Evolutionary conservation across 805 yeast species (phyloP).

Genomic region (Kazachstania africana): DNA sequence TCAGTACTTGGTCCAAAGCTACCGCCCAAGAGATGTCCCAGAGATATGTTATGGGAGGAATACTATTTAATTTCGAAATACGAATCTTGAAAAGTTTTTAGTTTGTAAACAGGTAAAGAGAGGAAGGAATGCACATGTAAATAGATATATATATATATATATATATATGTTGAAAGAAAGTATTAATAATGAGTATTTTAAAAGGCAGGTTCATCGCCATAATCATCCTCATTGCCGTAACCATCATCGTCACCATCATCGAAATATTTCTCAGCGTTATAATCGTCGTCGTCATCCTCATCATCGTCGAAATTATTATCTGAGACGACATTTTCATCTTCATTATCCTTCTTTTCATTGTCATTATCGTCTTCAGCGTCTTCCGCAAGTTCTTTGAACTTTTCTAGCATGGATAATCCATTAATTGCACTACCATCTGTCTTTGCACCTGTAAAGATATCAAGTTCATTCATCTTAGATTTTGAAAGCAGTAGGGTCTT

Average conservation of each 20-base stretch:
- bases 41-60: conserved; percentile 16
- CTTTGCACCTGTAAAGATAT: conserved; percentile 17
- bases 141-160: too few species aligned
- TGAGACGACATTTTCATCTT: conserved; percentile 22
- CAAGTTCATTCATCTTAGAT: conserved; percentile 17
- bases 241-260: conserved; percentile 34
- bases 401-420: conserved; percentile 34
- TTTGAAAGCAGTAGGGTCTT: conserved; percentile 35
- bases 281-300: conserved; percentile 47
- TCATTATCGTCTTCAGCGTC: conserved; percentile 34
- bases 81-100: too few species aligned
- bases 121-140: too few species aligned
- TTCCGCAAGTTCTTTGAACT: conserved; percentile 38
- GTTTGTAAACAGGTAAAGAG: too few species aligned
- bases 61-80: conserved; percentile 10
- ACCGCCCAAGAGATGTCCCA: conserved; percentile 15
- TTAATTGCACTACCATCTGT: conserved; percentile 19
- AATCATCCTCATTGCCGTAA: conserved; percentile 25
- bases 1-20: conserved; percentile 8
- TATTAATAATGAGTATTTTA: too few species aligned
- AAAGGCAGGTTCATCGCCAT: conserved; percentile 47
- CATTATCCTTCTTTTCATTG: conserved; percentile 13
- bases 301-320: conserved; percentile 47
- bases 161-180: too few species aligned
- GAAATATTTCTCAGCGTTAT: conserved; percentile 37